These are phyloP conservation scores for Platanthera guangdongensis DNA, from an alignment of 106 monocot genomes.

Conservation along the genomic window DNA sequence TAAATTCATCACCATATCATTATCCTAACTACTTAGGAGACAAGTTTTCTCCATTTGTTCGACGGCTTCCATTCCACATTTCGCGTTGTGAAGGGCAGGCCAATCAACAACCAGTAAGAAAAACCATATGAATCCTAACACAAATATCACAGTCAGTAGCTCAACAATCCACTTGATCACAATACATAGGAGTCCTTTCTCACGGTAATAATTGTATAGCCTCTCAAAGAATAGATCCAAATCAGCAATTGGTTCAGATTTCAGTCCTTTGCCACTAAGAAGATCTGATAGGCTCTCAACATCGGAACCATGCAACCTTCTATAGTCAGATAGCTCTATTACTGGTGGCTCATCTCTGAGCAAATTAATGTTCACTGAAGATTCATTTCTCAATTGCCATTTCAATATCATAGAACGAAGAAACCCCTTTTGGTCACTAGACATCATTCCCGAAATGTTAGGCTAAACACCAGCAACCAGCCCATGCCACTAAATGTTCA, in stretches of 20 bases:
- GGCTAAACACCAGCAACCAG: slow-evolving; percentile 9
- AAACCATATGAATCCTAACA: slow-evolving; percentile 68
- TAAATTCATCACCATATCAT: no score
- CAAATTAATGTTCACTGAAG: slow-evolving; percentile 51
- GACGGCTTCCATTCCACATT: no score
- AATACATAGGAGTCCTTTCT: slow-evolving; percentile 85
- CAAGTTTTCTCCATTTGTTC: no score
- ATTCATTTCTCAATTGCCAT: no score
- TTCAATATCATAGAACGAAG: no score
- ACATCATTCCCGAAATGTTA: slow-evolving; percentile 57
- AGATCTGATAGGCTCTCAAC: slow-evolving; percentile 79
- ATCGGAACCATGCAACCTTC: slow-evolving; percentile 43
- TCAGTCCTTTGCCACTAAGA: slow-evolving; percentile 60
- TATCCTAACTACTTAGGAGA: no score
- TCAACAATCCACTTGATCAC: no score
- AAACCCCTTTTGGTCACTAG: slow-evolving; percentile 35
- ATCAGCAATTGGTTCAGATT: slow-evolving; percentile 65
- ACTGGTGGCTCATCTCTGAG: slow-evolving; percentile 41
- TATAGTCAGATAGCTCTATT: slow-evolving; percentile 88
- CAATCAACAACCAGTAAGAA: slow-evolving; percentile 76
- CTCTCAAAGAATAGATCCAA: slow-evolving; percentile 90
- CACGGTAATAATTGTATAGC: slow-evolving; percentile 75
- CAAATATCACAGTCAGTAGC: no score
- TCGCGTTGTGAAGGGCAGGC: no score
- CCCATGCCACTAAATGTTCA: no score